A percentile compares a stretch with the other conserved stretches of the same genome.
Evolutionary conservation across 331 rosid species (phyloP).

Genomic region (Pyrus hybrid): DNA sequence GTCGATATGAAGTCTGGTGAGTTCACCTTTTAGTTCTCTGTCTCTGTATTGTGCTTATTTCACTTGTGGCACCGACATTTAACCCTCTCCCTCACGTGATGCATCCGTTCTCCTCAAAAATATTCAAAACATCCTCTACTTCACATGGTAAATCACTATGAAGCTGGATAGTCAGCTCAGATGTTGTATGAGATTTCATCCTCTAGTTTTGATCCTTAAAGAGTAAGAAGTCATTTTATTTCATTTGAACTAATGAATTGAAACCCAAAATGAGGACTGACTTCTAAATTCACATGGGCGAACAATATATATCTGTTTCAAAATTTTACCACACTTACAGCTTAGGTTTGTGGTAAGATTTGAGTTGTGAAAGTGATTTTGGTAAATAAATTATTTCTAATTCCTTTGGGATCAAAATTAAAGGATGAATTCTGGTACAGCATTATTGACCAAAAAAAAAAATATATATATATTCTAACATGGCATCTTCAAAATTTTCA

Average conservation of each 20-base stretch:
- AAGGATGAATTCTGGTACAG: neutral
- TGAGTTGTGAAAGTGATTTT: neutral
- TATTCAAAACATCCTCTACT: neutral
- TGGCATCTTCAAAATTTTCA: neutral
- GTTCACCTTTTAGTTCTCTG: conserved; percentile 5
- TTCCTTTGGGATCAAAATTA: neutral
- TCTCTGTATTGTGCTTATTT: neutral
- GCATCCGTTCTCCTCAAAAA: neutral
- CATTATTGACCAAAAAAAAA: too few relatives aligned
- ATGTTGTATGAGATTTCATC: neutral
- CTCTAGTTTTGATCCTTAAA: neutral
- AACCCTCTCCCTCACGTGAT: neutral
- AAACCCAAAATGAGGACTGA: neutral
- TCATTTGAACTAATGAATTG: neutral
- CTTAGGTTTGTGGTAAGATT: neutral
- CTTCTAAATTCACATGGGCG: neutral
- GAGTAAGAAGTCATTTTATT: neutral
- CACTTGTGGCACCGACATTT: neutral
- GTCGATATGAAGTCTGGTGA: conserved; percentile 99
- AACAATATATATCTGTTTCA: neutral
- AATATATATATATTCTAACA: neutral
- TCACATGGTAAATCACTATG: neutral
- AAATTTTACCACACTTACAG: neutral
- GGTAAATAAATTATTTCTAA: neutral
- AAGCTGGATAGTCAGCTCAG: neutral